Conservation (phyloP, 2,329 filamentous ascomycete genomes). For the Clathrospora elynae region DNA sequence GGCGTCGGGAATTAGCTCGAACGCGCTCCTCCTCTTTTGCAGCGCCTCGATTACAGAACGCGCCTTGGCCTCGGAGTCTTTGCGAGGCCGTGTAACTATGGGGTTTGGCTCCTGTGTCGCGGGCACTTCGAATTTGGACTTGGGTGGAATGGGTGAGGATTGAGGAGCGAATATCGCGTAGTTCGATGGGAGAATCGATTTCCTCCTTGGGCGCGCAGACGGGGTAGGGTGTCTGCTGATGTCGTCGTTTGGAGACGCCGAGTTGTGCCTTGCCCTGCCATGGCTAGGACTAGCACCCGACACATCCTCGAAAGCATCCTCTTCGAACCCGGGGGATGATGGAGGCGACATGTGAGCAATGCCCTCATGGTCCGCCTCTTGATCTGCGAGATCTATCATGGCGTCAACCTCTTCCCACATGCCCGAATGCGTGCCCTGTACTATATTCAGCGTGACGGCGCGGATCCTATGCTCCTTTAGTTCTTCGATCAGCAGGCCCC, state of each 20-base stretch:
- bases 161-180: constrained; percentile 46
- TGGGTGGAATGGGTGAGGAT: constrained; percentile 38
- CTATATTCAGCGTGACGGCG: constrained; percentile 69
- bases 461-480: constrained; percentile 76
- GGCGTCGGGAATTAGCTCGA: constrained; percentile 32
- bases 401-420: constrained; percentile 84
- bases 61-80: constrained; percentile 64
- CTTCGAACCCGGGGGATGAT: constrained; percentile 63
- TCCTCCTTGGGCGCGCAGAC: constrained; percentile 34
- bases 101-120: constrained; percentile 33
- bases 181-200: constrained; percentile 45
- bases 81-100: constrained; percentile 54
- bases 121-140: constrained; percentile 32
- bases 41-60: constrained; percentile 66
- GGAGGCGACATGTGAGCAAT: constrained; percentile 58
- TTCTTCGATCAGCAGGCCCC: constrained; percentile 81
- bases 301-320: constrained; percentile 62
- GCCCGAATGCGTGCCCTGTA: constrained; percentile 62
- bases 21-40: constrained; percentile 54
- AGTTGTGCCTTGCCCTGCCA: constrained; percentile 35
- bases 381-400: constrained; percentile 80
- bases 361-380: constrained; percentile 66
- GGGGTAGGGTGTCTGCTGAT: constrained; percentile 29
- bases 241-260: constrained; percentile 38
- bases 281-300: constrained; percentile 45